Evolutionary conservation across 495 filamentous ascomycete genomes (phyloP), one percentile per base, ranked within the genome.

Genomic region (Annulohypoxylon moriforme): DNA sequence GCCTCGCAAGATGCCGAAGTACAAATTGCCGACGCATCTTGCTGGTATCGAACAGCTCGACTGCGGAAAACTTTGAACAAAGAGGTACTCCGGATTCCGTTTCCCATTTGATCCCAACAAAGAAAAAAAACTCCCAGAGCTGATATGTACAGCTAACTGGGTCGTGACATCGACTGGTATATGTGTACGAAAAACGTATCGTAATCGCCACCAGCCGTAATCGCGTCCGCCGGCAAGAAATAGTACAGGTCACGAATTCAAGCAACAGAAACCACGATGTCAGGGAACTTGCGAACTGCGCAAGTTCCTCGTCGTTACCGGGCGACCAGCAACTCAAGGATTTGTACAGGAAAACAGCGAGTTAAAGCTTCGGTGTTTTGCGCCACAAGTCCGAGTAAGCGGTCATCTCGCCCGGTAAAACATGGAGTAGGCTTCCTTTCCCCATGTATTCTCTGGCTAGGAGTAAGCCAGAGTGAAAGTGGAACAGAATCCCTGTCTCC

Each of bases 11-110:
- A 53, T 69, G 71, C 60, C 71, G 25, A 42, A 31, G 34, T 70
- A 59, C 34, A 62, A 33, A 58, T 16, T 73, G 55, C 40, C 42
- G 65, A 50, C 22, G 34, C 71, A 63, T n/a, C 64, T 47, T 44
- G 61, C 13, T 64, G 53, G 71, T 73, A 69, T 42, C 31, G 46
- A 62, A 63, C 71, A 66, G 31, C 71, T 69, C 71, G 66, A 73
- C 65, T 69, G 71, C 58, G 34, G 40, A 73, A 73, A 68, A 73
- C 60, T 66, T 50, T 31, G 65, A 66, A 66, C 57, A 69, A 55
- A 44, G 20, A 24, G 66, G 65, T 66, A 69, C 55, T 69, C 29
- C 31, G 60, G 60, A 24, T 73, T 46, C 60, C 69, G 24, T 68
- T 72, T 69, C 66, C 65, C 70, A 31, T 18, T 24, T 68, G 55